phyloP scores from a whole-genome alignment of 169 alveolate genomes.

The Eimeria tenella region DNA sequence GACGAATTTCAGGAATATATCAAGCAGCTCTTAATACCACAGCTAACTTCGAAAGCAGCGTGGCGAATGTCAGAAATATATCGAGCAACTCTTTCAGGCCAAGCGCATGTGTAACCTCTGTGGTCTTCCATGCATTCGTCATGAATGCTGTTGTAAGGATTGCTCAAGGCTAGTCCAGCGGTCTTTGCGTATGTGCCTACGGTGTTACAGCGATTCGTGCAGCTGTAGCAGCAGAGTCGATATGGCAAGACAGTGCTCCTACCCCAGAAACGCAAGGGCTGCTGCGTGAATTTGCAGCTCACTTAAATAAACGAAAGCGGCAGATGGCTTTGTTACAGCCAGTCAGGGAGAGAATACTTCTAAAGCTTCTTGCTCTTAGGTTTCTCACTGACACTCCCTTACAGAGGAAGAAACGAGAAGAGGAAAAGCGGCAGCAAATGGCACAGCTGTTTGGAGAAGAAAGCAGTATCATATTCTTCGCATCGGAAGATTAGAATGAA shows the following conservation, averaged over 20 bases:
- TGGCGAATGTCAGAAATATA: too few relatives aligned
- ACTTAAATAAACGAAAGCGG: constrained; percentile 18
- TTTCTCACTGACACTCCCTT: constrained; percentile 44
- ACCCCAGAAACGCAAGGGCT: constrained; percentile 38
- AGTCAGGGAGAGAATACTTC: not conserved
- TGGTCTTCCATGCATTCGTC: too few relatives aligned
- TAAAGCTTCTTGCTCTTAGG: constrained; percentile 52
- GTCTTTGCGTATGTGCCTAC: too few relatives aligned
- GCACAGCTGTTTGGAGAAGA: constrained; percentile 62
- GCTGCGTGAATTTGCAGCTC: constrained; percentile 44
- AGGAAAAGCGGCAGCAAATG: constrained; percentile 5
- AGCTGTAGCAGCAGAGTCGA: constrained; percentile 46
- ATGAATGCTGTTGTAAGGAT: too few relatives aligned
- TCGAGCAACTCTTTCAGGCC: too few relatives aligned
- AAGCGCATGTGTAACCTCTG: too few relatives aligned
- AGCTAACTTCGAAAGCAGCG: too few relatives aligned
- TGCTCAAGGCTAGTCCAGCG: too few relatives aligned
- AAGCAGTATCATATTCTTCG: constrained; percentile 53
- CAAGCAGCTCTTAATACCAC: too few relatives aligned
- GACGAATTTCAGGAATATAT: too few relatives aligned
- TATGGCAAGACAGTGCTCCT: constrained; percentile 50
- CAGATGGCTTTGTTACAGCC: constrained; percentile 55
- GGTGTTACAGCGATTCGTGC: constrained; percentile 35
- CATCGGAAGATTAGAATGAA: not conserved
- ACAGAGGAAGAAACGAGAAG: constrained; percentile 30